phyloP scores from a whole-genome alignment of 768 basidiomycete species.

The Phylloporus sp. region DNA sequence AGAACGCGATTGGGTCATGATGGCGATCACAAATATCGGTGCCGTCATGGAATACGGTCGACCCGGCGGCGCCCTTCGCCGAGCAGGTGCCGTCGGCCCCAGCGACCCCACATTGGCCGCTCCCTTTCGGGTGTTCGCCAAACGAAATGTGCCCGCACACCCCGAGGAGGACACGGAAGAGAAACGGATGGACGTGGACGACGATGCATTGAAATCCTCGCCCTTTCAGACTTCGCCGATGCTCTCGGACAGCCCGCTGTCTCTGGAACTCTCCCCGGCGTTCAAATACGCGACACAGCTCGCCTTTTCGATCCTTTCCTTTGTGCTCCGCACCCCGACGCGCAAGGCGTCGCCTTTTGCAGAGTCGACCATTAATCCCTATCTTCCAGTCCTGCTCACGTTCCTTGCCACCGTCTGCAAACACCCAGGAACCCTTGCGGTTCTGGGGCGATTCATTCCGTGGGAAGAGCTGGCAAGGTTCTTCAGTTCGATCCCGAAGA shows the following conservation, averaged over 20 bases:
- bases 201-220: conserved; percentile 32
- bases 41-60: conserved; percentile 86
- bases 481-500: conserved; percentile 55
- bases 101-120: conserved; percentile 33
- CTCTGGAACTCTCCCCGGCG: conserved; percentile 50
- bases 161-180: conserved; percentile 39
- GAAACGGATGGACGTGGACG: conserved; percentile 64
- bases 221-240: conserved; percentile 22
- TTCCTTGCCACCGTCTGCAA: conserved; percentile 79
- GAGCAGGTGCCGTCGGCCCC: conserved; percentile 45
- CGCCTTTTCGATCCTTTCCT: conserved; percentile 70
- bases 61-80: conserved; percentile 62
- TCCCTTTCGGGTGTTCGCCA: conserved; percentile 48
- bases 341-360: conserved; percentile 57
- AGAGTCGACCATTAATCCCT: conserved; percentile 67
- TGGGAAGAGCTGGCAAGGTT: conserved; percentile 73
- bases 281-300: conserved; percentile 76
- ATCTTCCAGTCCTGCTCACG: conserved; percentile 80
- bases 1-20: conserved; percentile 94
- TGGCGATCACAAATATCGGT: conserved; percentile 81
- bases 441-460: conserved; percentile 75
- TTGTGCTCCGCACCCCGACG: conserved; percentile 59
- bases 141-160: conserved; percentile 34
- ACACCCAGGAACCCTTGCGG: conserved; percentile 51
- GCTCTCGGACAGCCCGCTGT: conserved; percentile 31